A percentile compares a stretch with the other conserved stretches of the same genome.
These are phyloP conservation scores for Camellia granthamiana DNA, from an alignment of 148 eudicot genomes.

Conservation along the genomic window DNA sequence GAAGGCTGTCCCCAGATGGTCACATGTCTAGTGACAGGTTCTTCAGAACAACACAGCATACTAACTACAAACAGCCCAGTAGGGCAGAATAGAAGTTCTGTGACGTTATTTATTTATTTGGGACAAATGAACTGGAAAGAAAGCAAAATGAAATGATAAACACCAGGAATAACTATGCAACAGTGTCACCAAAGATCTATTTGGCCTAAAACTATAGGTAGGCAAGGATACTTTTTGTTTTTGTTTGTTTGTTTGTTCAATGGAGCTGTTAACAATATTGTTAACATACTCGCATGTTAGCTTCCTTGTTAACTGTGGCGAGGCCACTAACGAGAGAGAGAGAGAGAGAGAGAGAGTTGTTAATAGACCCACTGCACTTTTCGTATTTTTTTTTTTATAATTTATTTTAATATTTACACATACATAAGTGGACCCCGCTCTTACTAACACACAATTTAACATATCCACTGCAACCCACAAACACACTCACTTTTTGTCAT, in stretches of 20 bases:
- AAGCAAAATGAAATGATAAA: background rate
- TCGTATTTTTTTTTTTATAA: too few relatives aligned
- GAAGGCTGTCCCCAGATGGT: background rate
- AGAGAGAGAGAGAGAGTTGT: too few relatives aligned
- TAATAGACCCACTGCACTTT: too few relatives aligned
- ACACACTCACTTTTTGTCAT: too few relatives aligned
- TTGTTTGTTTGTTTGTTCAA: background rate
- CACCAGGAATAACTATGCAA: background rate
- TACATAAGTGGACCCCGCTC: too few relatives aligned
- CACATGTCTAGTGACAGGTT: background rate
- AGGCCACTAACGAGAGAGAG: too few relatives aligned
- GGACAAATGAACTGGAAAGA: background rate
- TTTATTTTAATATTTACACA: too few relatives aligned
- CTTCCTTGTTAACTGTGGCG: too few relatives aligned
- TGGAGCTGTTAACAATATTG: too few relatives aligned
- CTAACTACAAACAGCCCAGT: background rate
- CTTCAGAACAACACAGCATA: background rate
- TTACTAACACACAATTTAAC: too few relatives aligned
- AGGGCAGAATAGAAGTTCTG: slow-evolving; percentile 1
- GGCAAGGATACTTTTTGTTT: background rate
- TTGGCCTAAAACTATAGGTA: background rate
- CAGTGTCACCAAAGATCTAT: background rate
- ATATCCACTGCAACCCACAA: too few relatives aligned
- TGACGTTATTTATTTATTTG: background rate
- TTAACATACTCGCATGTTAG: too few relatives aligned